These are phyloP conservation scores for Acacia acuminata DNA, from an alignment of 306 rosid genomes.

Conservation along the genomic window DNA sequence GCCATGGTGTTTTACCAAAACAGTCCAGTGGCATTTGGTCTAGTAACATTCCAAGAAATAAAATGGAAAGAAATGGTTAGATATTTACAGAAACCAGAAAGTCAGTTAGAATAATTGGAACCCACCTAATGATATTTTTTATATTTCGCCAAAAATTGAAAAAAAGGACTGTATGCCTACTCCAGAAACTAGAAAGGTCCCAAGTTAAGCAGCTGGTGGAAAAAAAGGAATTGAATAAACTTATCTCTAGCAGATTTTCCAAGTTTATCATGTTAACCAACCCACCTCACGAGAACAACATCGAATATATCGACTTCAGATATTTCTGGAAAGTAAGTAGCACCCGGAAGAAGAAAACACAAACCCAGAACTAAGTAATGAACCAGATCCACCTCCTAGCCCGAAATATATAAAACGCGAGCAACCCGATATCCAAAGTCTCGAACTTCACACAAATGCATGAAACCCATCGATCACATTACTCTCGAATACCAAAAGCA, in stretches of 20 bases:
- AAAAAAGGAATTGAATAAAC: background rate
- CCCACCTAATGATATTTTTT: background rate
- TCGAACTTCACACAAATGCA: slow-evolving; percentile 44
- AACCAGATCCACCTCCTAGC: slow-evolving; percentile 59
- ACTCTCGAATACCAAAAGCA: slow-evolving; percentile 32
- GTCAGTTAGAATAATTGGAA: background rate
- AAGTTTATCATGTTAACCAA: background rate
- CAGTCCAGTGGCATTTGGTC: background rate
- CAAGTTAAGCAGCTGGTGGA: background rate
- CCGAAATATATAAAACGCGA: slow-evolving; percentile 23
- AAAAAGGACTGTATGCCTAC: background rate
- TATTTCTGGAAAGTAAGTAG: background rate
- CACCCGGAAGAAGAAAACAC: background rate
- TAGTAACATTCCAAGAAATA: background rate
- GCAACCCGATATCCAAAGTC: slow-evolving; percentile 30
- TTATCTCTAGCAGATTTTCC: background rate
- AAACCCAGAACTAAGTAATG: slow-evolving; percentile 33
- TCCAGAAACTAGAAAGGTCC: background rate
- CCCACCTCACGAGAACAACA: background rate
- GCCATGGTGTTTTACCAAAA: slow-evolving; percentile 6
- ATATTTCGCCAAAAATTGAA: background rate
- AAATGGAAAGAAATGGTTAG: background rate
- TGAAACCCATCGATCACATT: slow-evolving; percentile 49
- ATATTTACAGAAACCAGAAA: background rate
- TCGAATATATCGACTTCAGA: background rate